A percentile compares a stretch with the other conserved stretches of the same genome.
Conservation (phyloP, 257 asterid species). For the Solanum sparsipilum region DNA sequence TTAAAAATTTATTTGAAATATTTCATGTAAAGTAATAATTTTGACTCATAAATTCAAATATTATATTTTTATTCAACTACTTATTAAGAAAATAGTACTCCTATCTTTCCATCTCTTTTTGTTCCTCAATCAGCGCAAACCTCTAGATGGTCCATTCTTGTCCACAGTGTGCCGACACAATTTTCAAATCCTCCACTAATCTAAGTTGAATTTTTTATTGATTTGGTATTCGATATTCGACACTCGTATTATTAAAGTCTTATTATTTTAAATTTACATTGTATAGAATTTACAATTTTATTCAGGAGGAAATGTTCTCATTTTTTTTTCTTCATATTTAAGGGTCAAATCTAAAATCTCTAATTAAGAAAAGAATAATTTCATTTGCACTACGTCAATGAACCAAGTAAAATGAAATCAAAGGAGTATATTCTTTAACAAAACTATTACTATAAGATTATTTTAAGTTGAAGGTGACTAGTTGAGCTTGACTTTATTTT, state of each 20-base stretch:
- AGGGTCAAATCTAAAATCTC: fast-evolving
- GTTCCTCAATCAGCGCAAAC: background rate
- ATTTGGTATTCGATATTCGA: no score
- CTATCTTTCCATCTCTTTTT: background rate
- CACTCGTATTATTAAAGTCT: no score
- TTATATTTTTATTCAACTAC: background rate
- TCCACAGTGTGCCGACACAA: background rate
- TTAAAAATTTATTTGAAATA: background rate
- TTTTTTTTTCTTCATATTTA: no score
- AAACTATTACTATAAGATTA: background rate
- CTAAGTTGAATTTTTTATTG: background rate
- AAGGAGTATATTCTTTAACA: background rate
- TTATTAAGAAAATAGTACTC: background rate
- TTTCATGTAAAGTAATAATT: background rate
- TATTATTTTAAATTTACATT: no score
- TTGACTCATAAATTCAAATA: background rate
- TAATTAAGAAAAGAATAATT: no score
- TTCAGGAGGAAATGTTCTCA: fast-evolving
- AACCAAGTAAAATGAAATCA: background rate
- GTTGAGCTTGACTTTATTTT: background rate
- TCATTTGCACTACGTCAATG: background rate
- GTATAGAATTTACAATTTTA: no score
- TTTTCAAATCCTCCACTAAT: background rate
- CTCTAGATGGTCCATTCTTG: background rate
- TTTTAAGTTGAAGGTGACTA: background rate